Conservation (phyloP, 164 flowering plant species). For the Pachysandra terminalis region DNA sequence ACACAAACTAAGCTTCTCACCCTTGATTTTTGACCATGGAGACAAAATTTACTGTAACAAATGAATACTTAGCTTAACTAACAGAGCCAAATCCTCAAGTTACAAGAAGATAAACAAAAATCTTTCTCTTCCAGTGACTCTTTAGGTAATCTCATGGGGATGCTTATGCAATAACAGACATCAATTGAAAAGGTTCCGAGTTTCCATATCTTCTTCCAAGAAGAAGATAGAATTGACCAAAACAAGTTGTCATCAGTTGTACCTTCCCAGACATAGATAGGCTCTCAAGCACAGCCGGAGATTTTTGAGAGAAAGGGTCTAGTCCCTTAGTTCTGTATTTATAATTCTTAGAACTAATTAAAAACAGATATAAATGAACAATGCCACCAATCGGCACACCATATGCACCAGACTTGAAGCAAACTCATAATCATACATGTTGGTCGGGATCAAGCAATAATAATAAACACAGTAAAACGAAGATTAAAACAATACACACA, state of each 20-base stretch:
- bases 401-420: not conserved
- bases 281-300: no score
- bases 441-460: no score
- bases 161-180: not conserved
- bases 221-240: no score
- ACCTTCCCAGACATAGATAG: no score
- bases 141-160: not conserved
- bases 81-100: not conserved
- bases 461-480: no score
- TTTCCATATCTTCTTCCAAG: no score
- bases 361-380: not conserved
- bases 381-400: not conserved
- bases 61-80: not conserved
- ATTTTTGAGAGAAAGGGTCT: no score
- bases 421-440: not conserved
- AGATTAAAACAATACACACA: no score
- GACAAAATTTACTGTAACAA: not conserved
- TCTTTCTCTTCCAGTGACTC: not conserved
- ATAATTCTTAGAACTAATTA: no score
- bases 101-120: not conserved
- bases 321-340: no score
- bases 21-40: not conserved
- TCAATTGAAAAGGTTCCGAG: no score
- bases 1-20: not conserved
- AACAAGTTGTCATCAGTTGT: no score